These are phyloP conservation scores for Quaeritorhiza haematococci DNA, from an alignment of 371 early-diverging fungal species.

Conservation along the genomic window DNA sequence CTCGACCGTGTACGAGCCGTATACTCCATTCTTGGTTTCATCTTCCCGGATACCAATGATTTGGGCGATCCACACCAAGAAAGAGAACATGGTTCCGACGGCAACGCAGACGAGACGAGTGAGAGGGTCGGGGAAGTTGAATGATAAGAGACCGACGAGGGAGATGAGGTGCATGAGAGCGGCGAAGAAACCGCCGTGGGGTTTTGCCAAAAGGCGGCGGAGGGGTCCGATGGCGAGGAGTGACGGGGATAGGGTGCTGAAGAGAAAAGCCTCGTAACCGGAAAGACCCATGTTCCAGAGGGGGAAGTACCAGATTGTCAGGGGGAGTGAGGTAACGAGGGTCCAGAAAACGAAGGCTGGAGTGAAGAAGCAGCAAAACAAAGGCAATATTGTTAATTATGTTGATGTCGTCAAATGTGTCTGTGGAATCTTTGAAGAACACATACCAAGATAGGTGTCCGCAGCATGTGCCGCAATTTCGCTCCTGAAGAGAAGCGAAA, in stretches of 20 bases:
- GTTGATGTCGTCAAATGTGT: too few relatives aligned
- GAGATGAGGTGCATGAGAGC: constrained; percentile 58
- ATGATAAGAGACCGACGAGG: constrained; percentile 60
- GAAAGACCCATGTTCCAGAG: constrained; percentile 83
- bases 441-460: too few relatives aligned
- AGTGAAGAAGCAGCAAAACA: not conserved
- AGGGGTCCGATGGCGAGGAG: constrained; percentile 60
- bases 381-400: too few relatives aligned
- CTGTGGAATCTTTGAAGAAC: too few relatives aligned
- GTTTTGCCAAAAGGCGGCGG: constrained; percentile 47
- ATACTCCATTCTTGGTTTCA: too few relatives aligned
- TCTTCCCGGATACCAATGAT: too few relatives aligned
- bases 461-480: too few relatives aligned
- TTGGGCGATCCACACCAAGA: constrained; percentile 58
- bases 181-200: constrained; percentile 56
- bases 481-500: too few relatives aligned
- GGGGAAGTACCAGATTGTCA: constrained; percentile 80
- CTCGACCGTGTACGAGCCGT: too few relatives aligned
- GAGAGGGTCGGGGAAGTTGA: constrained; percentile 50
- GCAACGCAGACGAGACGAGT: constrained; percentile 58
- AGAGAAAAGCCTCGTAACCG: constrained; percentile 70
- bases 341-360: constrained; percentile 75
- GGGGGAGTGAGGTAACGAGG: constrained; percentile 64
- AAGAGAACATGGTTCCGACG: constrained; percentile 51
- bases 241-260: constrained; percentile 55